Conservation (phyloP, 306 rosid species). For the Cucurbita maxima region DNA sequence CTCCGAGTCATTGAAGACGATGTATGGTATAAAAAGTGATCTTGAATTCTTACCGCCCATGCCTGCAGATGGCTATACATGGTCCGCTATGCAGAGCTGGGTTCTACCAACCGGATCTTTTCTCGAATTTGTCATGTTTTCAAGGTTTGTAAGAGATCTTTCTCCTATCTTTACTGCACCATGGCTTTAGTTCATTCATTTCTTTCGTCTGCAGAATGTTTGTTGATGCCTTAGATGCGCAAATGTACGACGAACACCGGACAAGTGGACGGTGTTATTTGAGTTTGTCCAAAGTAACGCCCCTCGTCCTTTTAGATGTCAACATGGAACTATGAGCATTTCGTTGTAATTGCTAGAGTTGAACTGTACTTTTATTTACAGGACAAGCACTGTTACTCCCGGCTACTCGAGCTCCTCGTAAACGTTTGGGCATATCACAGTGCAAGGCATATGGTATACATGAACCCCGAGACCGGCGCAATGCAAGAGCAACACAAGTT, state of each 20-base stretch:
- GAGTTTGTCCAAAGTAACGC: constrained; percentile 67
- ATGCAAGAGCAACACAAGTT: constrained; percentile 83
- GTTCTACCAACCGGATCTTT: constrained; percentile 82
- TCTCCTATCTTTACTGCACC: not conserved
- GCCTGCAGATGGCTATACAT: constrained; percentile 68
- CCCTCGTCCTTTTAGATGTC: not conserved
- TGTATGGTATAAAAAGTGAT: constrained; percentile 56
- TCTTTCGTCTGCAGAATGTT: constrained; percentile 56
- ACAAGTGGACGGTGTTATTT: constrained; percentile 57
- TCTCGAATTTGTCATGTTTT: constrained; percentile 90
- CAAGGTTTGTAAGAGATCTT: constrained; percentile 35
- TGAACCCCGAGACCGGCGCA: constrained; percentile 54
- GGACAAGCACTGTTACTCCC: constrained; percentile 86
- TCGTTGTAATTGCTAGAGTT: not conserved
- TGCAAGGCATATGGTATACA: constrained; percentile 68
- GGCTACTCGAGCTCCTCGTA: constrained; percentile 70
- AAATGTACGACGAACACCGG: constrained; percentile 67
- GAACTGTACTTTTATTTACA: constrained; percentile 12
- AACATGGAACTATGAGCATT: not conserved
- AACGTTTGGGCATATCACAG: constrained; percentile 96
- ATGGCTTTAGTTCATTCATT: not conserved
- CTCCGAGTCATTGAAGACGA: constrained; percentile 59
- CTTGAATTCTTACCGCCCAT: constrained; percentile 56
- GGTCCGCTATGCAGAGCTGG: constrained; percentile 94
- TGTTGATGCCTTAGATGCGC: constrained; percentile 69